Evolutionary conservation across 768 basidiomycete species (phyloP), one percentile per base, ranked within the genome.

Genomic region (Filobasidium floriforme): DNA sequence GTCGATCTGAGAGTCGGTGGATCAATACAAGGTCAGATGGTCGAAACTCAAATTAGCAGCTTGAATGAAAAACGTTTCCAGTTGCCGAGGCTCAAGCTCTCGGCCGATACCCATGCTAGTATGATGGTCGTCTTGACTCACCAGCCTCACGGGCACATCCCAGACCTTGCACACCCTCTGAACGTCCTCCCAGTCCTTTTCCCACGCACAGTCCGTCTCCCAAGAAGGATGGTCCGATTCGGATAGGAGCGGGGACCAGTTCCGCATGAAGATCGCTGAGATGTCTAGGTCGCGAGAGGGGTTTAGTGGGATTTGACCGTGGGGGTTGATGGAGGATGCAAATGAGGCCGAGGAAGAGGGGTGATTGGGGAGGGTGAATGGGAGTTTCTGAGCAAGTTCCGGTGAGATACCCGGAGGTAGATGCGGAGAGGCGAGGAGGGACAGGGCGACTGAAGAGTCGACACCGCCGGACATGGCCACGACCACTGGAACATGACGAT

Each of bases 401-500:
- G 22, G 54, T 7, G 49, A 37, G 1, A 66, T 44, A 41, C 28
- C 22, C 37, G 63, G 49, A 5, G 52, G 41, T n/a, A 60, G 62
- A 43, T 22, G 12, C 46, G 63, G 66, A n/a, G 63, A 55, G 15
- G 87, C 81, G 24, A 96, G 80, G 10, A 96, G 79, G 66, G 83
- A 82, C n/a, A 92, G 89, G 1, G 89, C 81, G 12, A 94, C 90
- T 1, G 90, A 91, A 5, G 92, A 94, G 76, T 98, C 93, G 14
- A 97, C 92, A 2, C 93, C 93, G 29, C 93, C 93, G 0, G 90
- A 93, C 89, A 96, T 92, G 24, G 89, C 91, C 9, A 94, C 85
- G 7, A 89, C 85, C 57, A 98, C 92, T 92, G 61, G 15, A 22
- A 26, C 12, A 19, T 2, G 7, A 28, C 19, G 1, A 18, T 9